Evolutionary conservation across 768 basidiomycete species (phyloP).

Genomic region (Trametes gibbosa): DNA sequence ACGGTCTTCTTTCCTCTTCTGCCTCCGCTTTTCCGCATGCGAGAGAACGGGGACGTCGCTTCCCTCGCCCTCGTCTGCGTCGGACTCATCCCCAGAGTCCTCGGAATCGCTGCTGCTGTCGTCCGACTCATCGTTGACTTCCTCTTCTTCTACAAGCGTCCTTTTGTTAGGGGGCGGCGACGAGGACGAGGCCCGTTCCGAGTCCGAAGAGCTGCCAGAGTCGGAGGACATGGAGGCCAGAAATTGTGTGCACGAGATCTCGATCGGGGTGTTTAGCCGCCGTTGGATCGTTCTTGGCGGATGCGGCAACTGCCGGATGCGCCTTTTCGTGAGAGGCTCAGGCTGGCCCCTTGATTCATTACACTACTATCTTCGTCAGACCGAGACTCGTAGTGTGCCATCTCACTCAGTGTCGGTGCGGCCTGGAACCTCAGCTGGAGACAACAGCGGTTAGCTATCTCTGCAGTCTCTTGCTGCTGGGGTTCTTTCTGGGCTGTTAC

Average conservation of each 20-base stretch:
- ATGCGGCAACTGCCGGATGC: too few species aligned
- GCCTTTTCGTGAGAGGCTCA: too few species aligned
- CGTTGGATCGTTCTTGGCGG: background rate
- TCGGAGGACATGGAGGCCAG: slow-evolving; percentile 20
- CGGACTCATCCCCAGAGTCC: slow-evolving; percentile 17
- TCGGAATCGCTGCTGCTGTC: slow-evolving; percentile 1
- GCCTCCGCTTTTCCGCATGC: slow-evolving; percentile 68
- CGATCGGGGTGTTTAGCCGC: background rate
- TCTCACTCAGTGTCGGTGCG: too few species aligned
- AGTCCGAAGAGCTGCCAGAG: slow-evolving; percentile 16
- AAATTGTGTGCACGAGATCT: slow-evolving; percentile 10
- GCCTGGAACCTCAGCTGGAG: too few species aligned
- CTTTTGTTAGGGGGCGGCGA: slow-evolving; percentile 17
- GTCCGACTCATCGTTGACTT: slow-evolving; percentile 4
- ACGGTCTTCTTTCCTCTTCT: slow-evolving; percentile 49
- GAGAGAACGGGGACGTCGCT: slow-evolving; percentile 53
- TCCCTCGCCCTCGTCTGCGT: slow-evolving; percentile 29
- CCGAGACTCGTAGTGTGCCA: background rate
- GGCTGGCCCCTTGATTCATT: too few species aligned
- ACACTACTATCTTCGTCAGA: background rate
- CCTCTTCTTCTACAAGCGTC: slow-evolving; percentile 6
- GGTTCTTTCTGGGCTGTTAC: too few species aligned
- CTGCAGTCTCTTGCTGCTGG: too few species aligned
- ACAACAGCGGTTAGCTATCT: too few species aligned
- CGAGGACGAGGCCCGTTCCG: slow-evolving; percentile 11